Percentiles rank a stretch among this genome's conserved stretches.
Evolutionary conservation across 2,329 filamentous ascomycete species (phyloP).

Genomic region (Cercospora beticola): DNA sequence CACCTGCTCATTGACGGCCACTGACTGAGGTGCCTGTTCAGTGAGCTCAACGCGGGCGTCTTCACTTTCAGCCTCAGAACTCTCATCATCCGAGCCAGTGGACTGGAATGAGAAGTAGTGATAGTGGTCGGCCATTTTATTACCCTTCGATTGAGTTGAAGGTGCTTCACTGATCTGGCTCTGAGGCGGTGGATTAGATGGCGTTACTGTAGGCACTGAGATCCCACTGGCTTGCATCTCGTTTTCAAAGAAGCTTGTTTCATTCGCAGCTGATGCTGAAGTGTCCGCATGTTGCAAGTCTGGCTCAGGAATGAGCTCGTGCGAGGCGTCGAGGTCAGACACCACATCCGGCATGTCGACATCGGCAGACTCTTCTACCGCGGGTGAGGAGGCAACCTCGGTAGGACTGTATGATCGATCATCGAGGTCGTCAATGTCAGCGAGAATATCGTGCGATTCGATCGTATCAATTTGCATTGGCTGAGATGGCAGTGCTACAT

Average conservation of each 20-base stretch:
- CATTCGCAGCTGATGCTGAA: background rate
- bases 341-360: slow-evolving; percentile 1
- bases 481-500: background rate
- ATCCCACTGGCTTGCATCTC: slow-evolving; percentile 11
- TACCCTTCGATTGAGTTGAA: slow-evolving; percentile 7
- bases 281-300: slow-evolving; percentile 9
- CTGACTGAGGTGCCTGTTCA: background rate
- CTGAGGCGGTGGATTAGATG: background rate
- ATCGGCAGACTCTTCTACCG: slow-evolving; percentile 2
- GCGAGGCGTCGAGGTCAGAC: background rate
- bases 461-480: background rate
- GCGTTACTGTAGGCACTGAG: background rate
- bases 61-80: slow-evolving; percentile 1
- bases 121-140: slow-evolving; percentile 11
- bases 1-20: background rate
- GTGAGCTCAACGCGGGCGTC: too few relatives aligned
- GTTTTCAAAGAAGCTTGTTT: slow-evolving; percentile 17
- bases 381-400: slow-evolving; percentile 5
- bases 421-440: background rate
- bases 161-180: background rate
- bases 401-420: slow-evolving; percentile 8
- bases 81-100: slow-evolving; percentile 2
- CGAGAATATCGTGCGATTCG: background rate
- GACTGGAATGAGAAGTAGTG: slow-evolving; percentile 22
- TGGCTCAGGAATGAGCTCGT: background rate